phyloP scores from a whole-genome alignment of 139 green algal species.

The Closterium sp. region DNA sequence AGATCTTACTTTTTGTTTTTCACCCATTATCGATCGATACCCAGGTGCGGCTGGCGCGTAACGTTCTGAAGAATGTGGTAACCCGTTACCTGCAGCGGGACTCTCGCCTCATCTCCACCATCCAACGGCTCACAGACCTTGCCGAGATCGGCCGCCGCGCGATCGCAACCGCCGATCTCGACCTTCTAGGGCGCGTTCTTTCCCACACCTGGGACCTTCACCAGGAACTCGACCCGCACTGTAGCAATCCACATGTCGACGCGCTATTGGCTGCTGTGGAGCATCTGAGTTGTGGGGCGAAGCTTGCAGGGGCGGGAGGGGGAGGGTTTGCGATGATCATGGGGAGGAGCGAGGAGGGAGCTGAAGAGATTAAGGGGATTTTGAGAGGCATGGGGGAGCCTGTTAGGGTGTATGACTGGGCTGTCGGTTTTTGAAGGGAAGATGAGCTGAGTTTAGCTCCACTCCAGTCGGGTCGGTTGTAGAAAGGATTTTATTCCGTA shows the following conservation, averaged over 20 bases:
- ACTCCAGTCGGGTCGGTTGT: too few species aligned
- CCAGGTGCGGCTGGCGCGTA: constrained; percentile 33
- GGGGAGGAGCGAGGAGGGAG: constrained; percentile 4
- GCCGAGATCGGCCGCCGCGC: constrained; percentile 11
- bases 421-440: background rate
- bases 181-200: constrained; percentile 19
- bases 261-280: constrained; percentile 3
- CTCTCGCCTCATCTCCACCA: constrained; percentile 11
- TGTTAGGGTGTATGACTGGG: constrained; percentile 40
- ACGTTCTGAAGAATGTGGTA: constrained; percentile 50
- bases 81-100: constrained; percentile 35
- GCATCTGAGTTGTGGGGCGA: constrained; percentile 21
- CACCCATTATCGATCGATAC: too few species aligned
- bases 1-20: too few species aligned
- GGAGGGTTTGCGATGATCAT: constrained; percentile 44
- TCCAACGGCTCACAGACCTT: constrained; percentile 37
- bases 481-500: too few species aligned
- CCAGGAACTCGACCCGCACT: constrained; percentile 48
- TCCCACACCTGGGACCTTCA: constrained; percentile 32
- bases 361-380: constrained; percentile 10
- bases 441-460: too few species aligned
- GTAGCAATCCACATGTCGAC: constrained; percentile 39
- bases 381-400: constrained; percentile 24
- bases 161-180: constrained; percentile 10
- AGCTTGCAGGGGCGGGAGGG: constrained; percentile 46